phyloP scores from a whole-genome alignment of 345 rosid genomes.

The Cardamine resedifolia region DNA sequence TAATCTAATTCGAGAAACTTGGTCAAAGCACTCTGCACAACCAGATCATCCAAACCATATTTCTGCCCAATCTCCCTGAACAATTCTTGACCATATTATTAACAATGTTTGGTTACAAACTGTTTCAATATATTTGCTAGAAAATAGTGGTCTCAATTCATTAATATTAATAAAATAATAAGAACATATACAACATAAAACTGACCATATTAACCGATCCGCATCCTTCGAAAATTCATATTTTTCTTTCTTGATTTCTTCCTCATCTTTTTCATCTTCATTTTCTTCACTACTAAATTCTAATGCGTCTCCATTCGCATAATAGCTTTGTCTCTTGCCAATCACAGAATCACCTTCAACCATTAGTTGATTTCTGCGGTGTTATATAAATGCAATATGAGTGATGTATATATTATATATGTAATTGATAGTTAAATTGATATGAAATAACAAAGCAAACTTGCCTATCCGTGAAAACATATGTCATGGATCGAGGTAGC shows the following conservation, averaged over 20 bases:
- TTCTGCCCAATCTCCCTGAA: slow-evolving; percentile 67
- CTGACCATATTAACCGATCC: slow-evolving; percentile 35
- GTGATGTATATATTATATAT: neutral
- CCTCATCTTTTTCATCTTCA: neutral
- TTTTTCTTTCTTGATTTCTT: neutral
- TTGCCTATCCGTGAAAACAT: slow-evolving; percentile 16
- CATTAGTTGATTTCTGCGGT: slow-evolving; percentile 24
- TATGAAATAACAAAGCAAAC: neutral
- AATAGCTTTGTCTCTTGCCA: slow-evolving; percentile 21
- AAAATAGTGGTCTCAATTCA: neutral
- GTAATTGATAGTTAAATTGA: neutral
- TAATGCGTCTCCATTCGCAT: neutral
- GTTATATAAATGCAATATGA: neutral
- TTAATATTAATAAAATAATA: no score
- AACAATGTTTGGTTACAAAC: neutral
- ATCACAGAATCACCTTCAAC: slow-evolving; percentile 20
- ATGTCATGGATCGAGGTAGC: slow-evolving; percentile 12
- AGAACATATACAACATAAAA: neutral
- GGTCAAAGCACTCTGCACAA: slow-evolving; percentile 43
- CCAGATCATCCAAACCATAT: slow-evolving; percentile 56
- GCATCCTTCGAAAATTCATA: neutral
- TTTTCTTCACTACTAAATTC: neutral
- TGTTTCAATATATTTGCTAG: neutral
- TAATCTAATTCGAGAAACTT: slow-evolving; percentile 54
- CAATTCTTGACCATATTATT: neutral